Evolutionary conservation across 2,329 filamentous ascomycete genomes (phyloP), one percentile per base, ranked within the genome.

Genomic region (Beauveria sp.): DNA sequence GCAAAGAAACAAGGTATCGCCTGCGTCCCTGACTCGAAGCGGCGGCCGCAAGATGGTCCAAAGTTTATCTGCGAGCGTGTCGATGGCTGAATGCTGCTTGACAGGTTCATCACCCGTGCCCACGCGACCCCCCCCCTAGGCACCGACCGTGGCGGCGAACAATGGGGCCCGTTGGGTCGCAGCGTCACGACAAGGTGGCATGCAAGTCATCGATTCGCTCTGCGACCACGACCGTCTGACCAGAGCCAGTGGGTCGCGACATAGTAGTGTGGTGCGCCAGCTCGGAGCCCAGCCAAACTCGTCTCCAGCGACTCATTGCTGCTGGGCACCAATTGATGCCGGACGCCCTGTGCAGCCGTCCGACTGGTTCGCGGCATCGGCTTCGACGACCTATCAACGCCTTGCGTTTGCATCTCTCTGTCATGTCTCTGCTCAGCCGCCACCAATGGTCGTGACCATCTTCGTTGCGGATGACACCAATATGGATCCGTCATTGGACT

Each of bases 131-230:
- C 53, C 46, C 53, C 46, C 46, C 53, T 46, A 46, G 40, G 42
- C 50, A 52, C 28, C 26, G 42, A 51, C n/a, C 12, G 49, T 53
- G 49, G 42, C 58, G 42, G 31, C 50, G 26, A 54, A 60, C 50
- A 53, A 61, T 61, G 58, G 58, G 42, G 42, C 58, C 34, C 31
- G 42, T 49, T 49, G 58, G 58, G 58, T 49, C 50, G 58, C 50
- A 40, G 58, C 43, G 50, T 54, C 50, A 16, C 7, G 60, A 50
- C 53, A 58, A 34, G 53, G 38, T 40, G 38, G 24, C 34, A 62
- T 58, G 60, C 60, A 62, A 58, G 60, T 52, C 60, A 62, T 62
- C 60, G 60, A 62, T 58, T 62, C 60, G 60, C 60, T 62, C 53
- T 58, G 46, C 60, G 52, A 45, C 46, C 52, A 56, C 48, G 60